A percentile compares a stretch with the other conserved stretches of the same genome.
These are phyloP conservation scores for Rhodotorula kratochvilovae DNA, from an alignment of 768 basidiomycete genomes.

Conservation along the genomic window DNA sequence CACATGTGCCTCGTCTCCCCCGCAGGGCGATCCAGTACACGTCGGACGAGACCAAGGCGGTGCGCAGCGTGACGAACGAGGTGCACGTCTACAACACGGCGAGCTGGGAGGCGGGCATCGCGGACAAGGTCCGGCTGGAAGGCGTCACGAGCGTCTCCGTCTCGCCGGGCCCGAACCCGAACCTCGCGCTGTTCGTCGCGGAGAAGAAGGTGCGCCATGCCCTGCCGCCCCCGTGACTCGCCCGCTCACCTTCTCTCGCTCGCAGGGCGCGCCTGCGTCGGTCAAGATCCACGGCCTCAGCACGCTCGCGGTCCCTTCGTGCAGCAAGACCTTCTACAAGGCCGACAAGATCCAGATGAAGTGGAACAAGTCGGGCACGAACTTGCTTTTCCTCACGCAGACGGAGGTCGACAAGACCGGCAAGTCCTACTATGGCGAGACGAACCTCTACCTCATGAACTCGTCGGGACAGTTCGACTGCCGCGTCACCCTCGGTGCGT, in stretches of 20 bases:
- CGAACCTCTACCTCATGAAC: constrained; percentile 84
- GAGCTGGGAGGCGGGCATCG: constrained; percentile 71
- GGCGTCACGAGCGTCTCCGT: constrained; percentile 70
- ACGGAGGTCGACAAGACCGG: constrained; percentile 96
- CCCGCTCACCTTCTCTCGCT: neutral
- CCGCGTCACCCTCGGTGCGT: constrained; percentile 58
- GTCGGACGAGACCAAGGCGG: constrained; percentile 76
- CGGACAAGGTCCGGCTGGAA: constrained; percentile 76
- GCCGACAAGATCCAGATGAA: constrained; percentile 88
- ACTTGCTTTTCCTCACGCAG: constrained; percentile 83
- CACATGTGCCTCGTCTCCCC: constrained; percentile 37
- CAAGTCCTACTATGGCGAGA: constrained; percentile 98
- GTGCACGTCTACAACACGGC: constrained; percentile 77
- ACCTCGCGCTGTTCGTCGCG: constrained; percentile 82
- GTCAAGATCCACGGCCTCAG: constrained; percentile 77
- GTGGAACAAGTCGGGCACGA: constrained; percentile 92
- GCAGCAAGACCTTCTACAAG: constrained; percentile 91
- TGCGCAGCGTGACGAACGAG: constrained; percentile 73
- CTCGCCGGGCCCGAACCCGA: constrained; percentile 79
- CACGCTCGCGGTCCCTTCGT: constrained; percentile 56
- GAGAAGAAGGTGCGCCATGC: constrained; percentile 72
- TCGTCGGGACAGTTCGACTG: constrained; percentile 91
- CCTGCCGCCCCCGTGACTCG: too few species aligned
- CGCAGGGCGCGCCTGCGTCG: constrained; percentile 76
- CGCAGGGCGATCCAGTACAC: constrained; percentile 73